Evolutionary conservation across 257 asterid genomes (phyloP), one percentile per base, ranked within the genome.

Genomic region (Cinchona pubescens): DNA sequence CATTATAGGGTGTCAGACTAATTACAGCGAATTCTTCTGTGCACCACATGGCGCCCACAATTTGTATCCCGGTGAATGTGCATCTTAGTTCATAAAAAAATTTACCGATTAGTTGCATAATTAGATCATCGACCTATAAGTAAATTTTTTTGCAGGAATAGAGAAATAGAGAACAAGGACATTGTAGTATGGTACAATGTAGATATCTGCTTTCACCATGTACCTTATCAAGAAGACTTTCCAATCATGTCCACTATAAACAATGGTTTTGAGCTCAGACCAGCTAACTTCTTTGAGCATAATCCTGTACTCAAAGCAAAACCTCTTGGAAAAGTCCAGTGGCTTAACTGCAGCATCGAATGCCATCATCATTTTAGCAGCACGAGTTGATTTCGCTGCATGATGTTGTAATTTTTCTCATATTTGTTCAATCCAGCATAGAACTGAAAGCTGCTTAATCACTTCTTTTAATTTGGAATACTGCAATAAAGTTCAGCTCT

Each of bases 181-280:
- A 90, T 90, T 5, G 97, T 93, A 72, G 0, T 91, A 72, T 91
- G 98, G 97, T 91, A 93, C 59, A 93, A 97, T 9, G 67, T 93
- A 67, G 97, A n/a, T n/a, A n/a, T n/a, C n/a, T n/a, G 97, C 1
- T 86, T 91, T 85, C 98, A 93, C 80, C 97, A 91, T 30, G 87
- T 91, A 15, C 98, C 96, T 16, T 88, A 88, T 75, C 97, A 91
- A 65, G 98, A 93, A 72, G 97, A 93, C 73, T 93, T 76, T 59
- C 80, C 80, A 7, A 38, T 76, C 59, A 76, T 76, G 80, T 59
- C 81, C 29, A 70, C 81, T 12, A 43, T 77, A 9, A 77, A 30
- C 72, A 27, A 42, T n/a, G 67, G 66, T 5, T 77, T 77, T 71
- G 76, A 70, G 67, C 90, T 91, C 23, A 77, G 80, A 45, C 92